Conservation (phyloP, 2,329 filamentous ascomycete genomes). For the Penicillium occitanis region DNA sequence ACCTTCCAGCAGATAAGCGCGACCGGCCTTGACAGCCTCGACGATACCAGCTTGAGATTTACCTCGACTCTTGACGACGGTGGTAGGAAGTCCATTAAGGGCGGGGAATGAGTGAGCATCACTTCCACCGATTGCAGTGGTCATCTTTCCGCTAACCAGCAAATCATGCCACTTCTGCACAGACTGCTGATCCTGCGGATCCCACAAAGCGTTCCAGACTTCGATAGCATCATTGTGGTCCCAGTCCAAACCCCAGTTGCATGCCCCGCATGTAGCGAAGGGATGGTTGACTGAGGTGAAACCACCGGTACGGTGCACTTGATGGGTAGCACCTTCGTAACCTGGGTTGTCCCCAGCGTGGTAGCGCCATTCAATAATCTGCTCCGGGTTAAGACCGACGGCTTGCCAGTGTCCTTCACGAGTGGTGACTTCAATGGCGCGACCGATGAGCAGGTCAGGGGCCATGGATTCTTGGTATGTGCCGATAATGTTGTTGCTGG, state of each 20-base stretch:
- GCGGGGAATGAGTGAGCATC: slow-evolving; percentile 25
- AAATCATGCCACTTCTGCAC: slow-evolving; percentile 26
- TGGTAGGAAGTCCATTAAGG: slow-evolving; percentile 25
- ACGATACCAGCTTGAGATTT: slow-evolving; percentile 25
- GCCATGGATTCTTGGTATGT: slow-evolving; percentile 23
- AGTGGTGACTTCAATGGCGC: slow-evolving; percentile 30
- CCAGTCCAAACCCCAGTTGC: slow-evolving; percentile 26
- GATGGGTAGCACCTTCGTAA: background rate
- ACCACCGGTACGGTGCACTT: slow-evolving; percentile 17
- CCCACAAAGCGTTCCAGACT: slow-evolving; percentile 23
- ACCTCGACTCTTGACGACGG: slow-evolving; percentile 23
- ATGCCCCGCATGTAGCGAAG: slow-evolving; percentile 24
- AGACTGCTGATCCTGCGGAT: slow-evolving; percentile 23
- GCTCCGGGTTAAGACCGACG: slow-evolving; percentile 25
- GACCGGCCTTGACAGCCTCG: slow-evolving; percentile 22
- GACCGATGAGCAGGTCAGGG: slow-evolving; percentile 25
- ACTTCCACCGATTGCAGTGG: slow-evolving; percentile 24
- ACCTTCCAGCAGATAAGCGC: slow-evolving; percentile 25
- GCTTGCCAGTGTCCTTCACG: slow-evolving; percentile 28
- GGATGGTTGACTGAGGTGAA: slow-evolving; percentile 26
- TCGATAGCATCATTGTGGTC: slow-evolving; percentile 27
- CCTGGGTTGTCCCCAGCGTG: slow-evolving; percentile 9
- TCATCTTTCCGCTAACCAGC: slow-evolving; percentile 23
- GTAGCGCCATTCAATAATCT: slow-evolving; percentile 19
- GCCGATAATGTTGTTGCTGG: slow-evolving; percentile 25